phyloP scores from a whole-genome alignment of 352 stramenopile genomes.

The Blastocystis sp. region DNA sequence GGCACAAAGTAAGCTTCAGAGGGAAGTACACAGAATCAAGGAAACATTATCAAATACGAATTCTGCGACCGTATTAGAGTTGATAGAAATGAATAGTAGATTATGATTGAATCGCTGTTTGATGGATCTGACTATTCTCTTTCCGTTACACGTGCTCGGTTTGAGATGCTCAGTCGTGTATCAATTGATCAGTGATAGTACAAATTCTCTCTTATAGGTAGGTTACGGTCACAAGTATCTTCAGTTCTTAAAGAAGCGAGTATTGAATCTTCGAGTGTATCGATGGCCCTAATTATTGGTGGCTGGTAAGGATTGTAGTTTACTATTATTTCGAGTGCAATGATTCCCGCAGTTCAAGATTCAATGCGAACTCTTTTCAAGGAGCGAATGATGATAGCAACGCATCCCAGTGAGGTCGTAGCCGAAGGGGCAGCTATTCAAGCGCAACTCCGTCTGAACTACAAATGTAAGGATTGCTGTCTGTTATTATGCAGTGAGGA shows the following conservation, averaged over 20 bases:
- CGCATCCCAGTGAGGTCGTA: background rate
- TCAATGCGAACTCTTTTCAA: background rate
- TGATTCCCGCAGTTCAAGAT: background rate
- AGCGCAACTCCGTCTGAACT: background rate
- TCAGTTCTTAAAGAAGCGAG: too few species aligned
- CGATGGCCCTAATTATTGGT: background rate
- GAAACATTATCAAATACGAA: constrained; percentile 1
- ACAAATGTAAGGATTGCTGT: background rate
- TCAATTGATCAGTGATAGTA: background rate
- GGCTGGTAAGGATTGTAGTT: background rate
- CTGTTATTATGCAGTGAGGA: background rate
- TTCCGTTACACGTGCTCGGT: background rate
- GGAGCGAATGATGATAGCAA: background rate
- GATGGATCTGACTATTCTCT: background rate
- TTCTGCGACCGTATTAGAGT: background rate
- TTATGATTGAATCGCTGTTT: constrained; percentile 40
- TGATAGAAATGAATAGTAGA: background rate
- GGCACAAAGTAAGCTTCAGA: background rate
- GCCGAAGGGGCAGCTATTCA: background rate
- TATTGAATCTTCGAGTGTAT: too few species aligned
- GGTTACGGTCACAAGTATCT: too few species aligned
- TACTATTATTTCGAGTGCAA: background rate
- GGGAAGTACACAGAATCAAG: background rate
- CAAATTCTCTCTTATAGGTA: background rate
- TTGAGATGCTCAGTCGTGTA: background rate